Evolutionary conservation across 768 basidiomycete genomes (phyloP), one percentile per base, ranked within the genome.

Genomic region (Rhodocollybia butyracea): DNA sequence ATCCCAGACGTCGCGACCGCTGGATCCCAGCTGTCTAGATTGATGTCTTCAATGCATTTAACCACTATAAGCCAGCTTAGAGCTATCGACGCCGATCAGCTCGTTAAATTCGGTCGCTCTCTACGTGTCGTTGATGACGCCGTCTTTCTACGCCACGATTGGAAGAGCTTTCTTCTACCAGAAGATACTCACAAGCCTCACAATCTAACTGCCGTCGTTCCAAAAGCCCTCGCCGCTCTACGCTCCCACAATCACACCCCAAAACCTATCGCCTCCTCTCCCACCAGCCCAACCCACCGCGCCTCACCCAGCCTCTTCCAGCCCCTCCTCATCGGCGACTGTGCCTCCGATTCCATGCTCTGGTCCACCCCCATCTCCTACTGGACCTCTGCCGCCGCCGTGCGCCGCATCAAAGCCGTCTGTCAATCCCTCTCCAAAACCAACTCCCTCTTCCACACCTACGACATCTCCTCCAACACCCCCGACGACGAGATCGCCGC

Each of bases 291-390:
- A 10, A 58, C 66, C n/a, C 64, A 67, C 34, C 22, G 31, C 1
- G 19, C 34, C 12, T 38, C 48, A 6, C 21, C 39, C 39, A 17
- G 15, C 48, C 7, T 50, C 21, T 70, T 77, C 22, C 88, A 91
- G 57, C 86, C 88, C 1, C 72, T 91, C 54, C 83, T 91, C 57
- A 86, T 91, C 46, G 89, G 89, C 6, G 89, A 91, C 66, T 83
- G 81, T 46, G 76, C 78, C 22, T 79, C 74, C 56, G 86, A 90
- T 59, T 82, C 85, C 11, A 74, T 83, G 46, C 74, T 83, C 10
- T 88, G 87, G 86, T 77, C 82, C 0, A 62, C 71, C 3, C 73
- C 83, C 13, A 79, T 80, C 2, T 86, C 83, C 5, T 66, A 77
- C 5, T 91, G 89, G 89, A 81, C 79, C 1, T 71, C 84, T 0